These are phyloP conservation scores for Psilocybe azurescens DNA, from an alignment of 768 basidiomycete species.

Conservation along the genomic window DNA sequence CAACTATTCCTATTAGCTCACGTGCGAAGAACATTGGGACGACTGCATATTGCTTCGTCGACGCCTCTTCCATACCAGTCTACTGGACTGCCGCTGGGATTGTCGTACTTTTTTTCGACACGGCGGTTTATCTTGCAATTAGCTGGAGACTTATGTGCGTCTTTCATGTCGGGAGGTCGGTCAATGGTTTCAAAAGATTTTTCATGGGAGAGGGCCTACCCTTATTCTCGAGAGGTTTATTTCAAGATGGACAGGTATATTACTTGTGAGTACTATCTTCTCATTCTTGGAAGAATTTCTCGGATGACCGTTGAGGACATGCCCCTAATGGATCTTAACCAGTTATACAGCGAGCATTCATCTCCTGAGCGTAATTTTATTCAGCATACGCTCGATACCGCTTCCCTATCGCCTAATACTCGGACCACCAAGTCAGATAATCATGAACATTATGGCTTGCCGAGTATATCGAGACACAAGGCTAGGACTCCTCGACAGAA, in stretches of 20 bases:
- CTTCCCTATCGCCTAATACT: conserved; percentile 15
- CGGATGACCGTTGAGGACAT: background rate
- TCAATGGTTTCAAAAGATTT: conserved; percentile 8
- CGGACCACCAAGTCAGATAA: conserved; percentile 11
- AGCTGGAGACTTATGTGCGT: conserved; percentile 28
- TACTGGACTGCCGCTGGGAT: conserved; percentile 25
- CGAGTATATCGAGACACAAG: conserved; percentile 22
- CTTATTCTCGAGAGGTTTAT: conserved; percentile 25
- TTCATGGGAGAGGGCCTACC: conserved; percentile 29
- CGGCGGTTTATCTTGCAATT: conserved; percentile 35
- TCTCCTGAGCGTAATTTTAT: conserved; percentile 12
- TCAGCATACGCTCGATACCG: conserved; percentile 16
- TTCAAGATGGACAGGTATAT: conserved; percentile 36
- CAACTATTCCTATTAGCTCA: background rate
- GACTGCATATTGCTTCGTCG: conserved; percentile 19
- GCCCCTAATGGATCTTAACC: background rate
- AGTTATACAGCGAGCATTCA: conserved; percentile 13
- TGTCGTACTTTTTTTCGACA: conserved; percentile 29
- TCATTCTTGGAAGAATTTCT: background rate
- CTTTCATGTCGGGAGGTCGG: conserved; percentile 1
- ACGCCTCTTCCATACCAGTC: background rate
- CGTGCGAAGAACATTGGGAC: conserved; percentile 8
- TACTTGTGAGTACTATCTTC: conserved; percentile 29
- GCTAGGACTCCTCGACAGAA: conserved; percentile 5
- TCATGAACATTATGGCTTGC: conserved; percentile 28